Evolutionary conservation across 768 basidiomycete species (phyloP).

Genomic region (Cystoderma amianthinum): DNA sequence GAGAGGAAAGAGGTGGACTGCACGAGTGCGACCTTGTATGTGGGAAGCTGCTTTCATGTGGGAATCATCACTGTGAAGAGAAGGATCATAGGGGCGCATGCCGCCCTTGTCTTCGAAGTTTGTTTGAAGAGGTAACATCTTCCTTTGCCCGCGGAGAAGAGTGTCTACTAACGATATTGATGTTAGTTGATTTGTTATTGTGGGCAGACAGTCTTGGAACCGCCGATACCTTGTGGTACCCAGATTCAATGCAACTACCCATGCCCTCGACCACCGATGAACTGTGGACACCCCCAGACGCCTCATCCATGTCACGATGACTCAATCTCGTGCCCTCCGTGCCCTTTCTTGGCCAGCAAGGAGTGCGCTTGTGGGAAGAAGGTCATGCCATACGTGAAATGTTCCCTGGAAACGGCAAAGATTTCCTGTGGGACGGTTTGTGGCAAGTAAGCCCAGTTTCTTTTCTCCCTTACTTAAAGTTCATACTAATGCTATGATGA

Average conservation of each 20-base stretch:
- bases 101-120: constrained; percentile 76
- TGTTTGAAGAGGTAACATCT: constrained; percentile 81
- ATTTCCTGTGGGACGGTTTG: constrained; percentile 84
- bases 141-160: neutral
- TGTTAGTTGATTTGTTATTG: constrained; percentile 72
- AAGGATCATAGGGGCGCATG: constrained; percentile 82
- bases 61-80: constrained; percentile 72
- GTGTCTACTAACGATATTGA: neutral
- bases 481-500: neutral
- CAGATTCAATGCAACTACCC: constrained; percentile 72
- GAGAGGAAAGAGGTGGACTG: constrained; percentile 57
- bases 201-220: constrained; percentile 80
- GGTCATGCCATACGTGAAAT: constrained; percentile 69
- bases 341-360: constrained; percentile 74
- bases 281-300: constrained; percentile 78
- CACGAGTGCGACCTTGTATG: constrained; percentile 86
- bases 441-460: constrained; percentile 46
- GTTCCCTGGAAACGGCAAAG: constrained; percentile 70
- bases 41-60: constrained; percentile 64
- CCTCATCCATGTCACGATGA: constrained; percentile 83
- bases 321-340: constrained; percentile 70
- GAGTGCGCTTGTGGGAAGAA: constrained; percentile 88
- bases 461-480: neutral
- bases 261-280: constrained; percentile 59
- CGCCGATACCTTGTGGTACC: constrained; percentile 86